These are phyloP conservation scores for Skeletonema grethae DNA, from an alignment of 108 stramenopile species.

Conservation along the genomic window DNA sequence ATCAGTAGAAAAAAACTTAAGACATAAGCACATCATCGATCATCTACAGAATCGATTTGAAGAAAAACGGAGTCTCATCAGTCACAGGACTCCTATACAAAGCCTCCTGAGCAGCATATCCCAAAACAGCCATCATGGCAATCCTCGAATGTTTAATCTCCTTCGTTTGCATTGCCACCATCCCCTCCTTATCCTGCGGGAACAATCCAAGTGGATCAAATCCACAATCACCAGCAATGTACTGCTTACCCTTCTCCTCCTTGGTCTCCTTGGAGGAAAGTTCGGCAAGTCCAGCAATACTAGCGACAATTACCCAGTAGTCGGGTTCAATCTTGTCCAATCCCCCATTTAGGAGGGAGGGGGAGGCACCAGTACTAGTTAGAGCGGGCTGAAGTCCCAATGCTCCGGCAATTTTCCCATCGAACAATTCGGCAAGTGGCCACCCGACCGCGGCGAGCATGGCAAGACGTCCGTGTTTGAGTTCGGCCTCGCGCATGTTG, in stretches of 20 bases:
- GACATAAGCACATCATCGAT: too few relatives aligned
- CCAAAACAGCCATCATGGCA: constrained; percentile 78
- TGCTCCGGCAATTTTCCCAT: constrained; percentile 53
- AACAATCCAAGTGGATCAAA: constrained; percentile 75
- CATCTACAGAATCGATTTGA: constrained; percentile 70
- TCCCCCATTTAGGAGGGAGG: constrained; percentile 89
- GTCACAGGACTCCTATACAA: constrained; percentile 77
- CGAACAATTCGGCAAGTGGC: constrained; percentile 83
- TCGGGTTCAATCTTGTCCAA: constrained; percentile 73
- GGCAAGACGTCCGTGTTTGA: constrained; percentile 86
- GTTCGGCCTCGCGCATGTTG: constrained; percentile 87
- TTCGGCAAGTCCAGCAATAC: constrained; percentile 75
- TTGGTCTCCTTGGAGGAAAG: constrained; percentile 61
- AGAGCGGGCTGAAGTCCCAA: constrained; percentile 27
- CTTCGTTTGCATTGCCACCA: constrained; percentile 66
- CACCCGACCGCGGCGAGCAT: constrained; percentile 85
- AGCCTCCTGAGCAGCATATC: constrained; percentile 80
- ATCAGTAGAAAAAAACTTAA: too few relatives aligned
- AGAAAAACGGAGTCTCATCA: constrained; percentile 81
- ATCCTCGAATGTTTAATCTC: constrained; percentile 79
- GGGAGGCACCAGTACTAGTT: constrained; percentile 70
- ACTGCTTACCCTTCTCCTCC: constrained; percentile 66
- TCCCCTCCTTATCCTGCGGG: constrained; percentile 69
- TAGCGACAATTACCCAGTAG: constrained; percentile 73
- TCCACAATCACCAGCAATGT: constrained; percentile 78